These are phyloP conservation scores for Boletus speciosus DNA, from an alignment of 768 basidiomycete species.

Conservation along the genomic window DNA sequence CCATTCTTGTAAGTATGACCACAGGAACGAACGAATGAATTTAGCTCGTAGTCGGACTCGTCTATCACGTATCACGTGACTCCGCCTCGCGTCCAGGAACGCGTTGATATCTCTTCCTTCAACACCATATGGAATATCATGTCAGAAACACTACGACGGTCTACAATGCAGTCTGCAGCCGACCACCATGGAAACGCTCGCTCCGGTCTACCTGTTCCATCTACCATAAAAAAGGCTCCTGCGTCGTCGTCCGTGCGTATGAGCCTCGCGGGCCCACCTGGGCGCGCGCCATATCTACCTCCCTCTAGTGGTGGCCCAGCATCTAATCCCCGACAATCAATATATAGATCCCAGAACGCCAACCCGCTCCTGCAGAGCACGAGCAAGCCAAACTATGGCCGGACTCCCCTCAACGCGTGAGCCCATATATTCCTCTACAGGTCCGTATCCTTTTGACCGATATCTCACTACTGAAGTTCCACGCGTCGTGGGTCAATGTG, in stretches of 20 bases:
- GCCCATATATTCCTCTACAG: constrained; percentile 4
- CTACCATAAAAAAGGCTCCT: constrained; percentile 68
- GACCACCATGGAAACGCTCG: constrained; percentile 50
- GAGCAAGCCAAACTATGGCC: constrained; percentile 60
- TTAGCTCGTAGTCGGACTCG: no score
- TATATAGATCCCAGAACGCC: constrained; percentile 62
- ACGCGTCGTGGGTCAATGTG: constrained; percentile 76
- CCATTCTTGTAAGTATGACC: constrained; percentile 6
- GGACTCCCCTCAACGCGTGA: constrained; percentile 74
- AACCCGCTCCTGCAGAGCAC: constrained; percentile 71
- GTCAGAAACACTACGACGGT: constrained; percentile 53
- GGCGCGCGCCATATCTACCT: constrained; percentile 51
- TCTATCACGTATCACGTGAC: constrained; percentile 20
- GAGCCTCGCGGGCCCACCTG: constrained; percentile 75
- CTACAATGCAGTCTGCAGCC: constrained; percentile 51
- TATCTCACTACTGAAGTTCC: constrained; percentile 40
- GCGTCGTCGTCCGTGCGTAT: constrained; percentile 47
- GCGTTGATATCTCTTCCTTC: background rate
- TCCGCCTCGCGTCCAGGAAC: background rate
- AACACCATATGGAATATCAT: constrained; percentile 14
- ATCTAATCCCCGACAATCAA: constrained; percentile 64
- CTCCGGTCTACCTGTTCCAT: constrained; percentile 71
- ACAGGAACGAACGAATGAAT: no score
- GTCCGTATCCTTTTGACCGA: constrained; percentile 3
- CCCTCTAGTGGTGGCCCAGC: constrained; percentile 30